A percentile compares a stretch with the other conserved stretches of the same genome.
phyloP scores from a whole-genome alignment of 495 filamentous ascomycete species.

The Neurospora discreta region DNA sequence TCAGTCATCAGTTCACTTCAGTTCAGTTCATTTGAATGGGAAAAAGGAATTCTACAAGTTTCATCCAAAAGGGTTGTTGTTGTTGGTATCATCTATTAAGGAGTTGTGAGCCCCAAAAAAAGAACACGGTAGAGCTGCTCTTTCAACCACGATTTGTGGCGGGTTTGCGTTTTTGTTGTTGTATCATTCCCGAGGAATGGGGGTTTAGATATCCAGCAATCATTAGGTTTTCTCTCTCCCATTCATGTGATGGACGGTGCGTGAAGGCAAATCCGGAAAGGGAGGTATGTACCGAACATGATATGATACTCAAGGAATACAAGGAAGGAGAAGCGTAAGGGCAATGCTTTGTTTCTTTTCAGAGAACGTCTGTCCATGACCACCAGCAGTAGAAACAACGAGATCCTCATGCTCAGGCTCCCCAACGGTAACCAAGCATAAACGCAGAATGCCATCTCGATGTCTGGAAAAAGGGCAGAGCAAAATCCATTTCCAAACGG shows the following conservation, averaged over 20 bases:
- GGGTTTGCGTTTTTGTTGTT: neutral
- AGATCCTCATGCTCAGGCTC: too few relatives aligned
- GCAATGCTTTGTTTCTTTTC: too few relatives aligned
- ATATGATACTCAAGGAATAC: too few relatives aligned
- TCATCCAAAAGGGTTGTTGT: neutral
- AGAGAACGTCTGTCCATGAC: too few relatives aligned
- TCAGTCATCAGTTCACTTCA: neutral
- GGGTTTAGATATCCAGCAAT: neutral
- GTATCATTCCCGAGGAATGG: neutral
- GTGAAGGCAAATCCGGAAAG: neutral
- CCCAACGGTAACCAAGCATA: too few relatives aligned
- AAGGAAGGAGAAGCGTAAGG: too few relatives aligned
- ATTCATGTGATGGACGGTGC: neutral
- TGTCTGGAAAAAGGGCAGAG: too few relatives aligned
- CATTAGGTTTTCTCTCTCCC: neutral
- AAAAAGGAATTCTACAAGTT: neutral
- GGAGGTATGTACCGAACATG: too few relatives aligned
- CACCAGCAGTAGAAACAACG: too few relatives aligned
- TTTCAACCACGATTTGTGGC: neutral
- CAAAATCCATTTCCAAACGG: too few relatives aligned
- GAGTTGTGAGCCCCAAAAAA: neutral
- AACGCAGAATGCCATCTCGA: too few relatives aligned
- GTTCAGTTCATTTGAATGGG: neutral
- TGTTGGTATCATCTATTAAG: neutral
- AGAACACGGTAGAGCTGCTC: neutral